Evolutionary conservation across 2,329 filamentous ascomycete species (phyloP).

Genomic region (Cercospora canescens): DNA sequence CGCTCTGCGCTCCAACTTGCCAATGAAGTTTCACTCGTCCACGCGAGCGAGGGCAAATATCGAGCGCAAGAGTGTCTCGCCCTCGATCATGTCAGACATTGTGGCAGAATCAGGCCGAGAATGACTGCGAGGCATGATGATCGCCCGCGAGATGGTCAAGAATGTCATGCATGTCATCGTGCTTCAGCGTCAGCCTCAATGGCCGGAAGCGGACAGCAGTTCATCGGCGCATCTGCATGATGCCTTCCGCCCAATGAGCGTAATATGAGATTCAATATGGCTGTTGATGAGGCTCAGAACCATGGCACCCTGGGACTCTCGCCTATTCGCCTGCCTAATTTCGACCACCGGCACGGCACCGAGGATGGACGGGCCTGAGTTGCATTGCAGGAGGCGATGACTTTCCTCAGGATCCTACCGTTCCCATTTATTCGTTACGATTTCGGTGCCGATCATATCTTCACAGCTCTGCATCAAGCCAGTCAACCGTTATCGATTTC

Average conservation of each 20-base stretch:
- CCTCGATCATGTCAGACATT: conserved; percentile 14
- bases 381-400: conserved; percentile 3
- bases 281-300: background rate
- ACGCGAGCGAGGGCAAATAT: background rate
- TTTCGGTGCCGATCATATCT: background rate
- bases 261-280: conserved; percentile 7
- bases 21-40: background rate
- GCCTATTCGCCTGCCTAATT: background rate
- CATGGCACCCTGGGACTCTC: conserved; percentile 2
- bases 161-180: conserved; percentile 13
- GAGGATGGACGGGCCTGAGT: background rate
- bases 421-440: background rate
- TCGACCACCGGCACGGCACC: conserved; percentile 1
- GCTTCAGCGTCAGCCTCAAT: conserved; percentile 13
- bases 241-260: conserved; percentile 14
- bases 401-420: background rate
- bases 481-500: background rate
- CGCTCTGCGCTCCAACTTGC: background rate
- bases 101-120: conserved; percentile 7
- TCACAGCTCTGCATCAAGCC: background rate
- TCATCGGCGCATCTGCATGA: conserved; percentile 16
- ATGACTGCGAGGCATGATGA: background rate
- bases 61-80: background rate
- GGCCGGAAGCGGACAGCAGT: conserved; percentile 22
- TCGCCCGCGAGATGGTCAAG: background rate